Evolutionary conservation across 2,329 filamentous ascomycete genomes (phyloP), one percentile per base, ranked within the genome.

Genomic region (Ophiostoma montium): DNA sequence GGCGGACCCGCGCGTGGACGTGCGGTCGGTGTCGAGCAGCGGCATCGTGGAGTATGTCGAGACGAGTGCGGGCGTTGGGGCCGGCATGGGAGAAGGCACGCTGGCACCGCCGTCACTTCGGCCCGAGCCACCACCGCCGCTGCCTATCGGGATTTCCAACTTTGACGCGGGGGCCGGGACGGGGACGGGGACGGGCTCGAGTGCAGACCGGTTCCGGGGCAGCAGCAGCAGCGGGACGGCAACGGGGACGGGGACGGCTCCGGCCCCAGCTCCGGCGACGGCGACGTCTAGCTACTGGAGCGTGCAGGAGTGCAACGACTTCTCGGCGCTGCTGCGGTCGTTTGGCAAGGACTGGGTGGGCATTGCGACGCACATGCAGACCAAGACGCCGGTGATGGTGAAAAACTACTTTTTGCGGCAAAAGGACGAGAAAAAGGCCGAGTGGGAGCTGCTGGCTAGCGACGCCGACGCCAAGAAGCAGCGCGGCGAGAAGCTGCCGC

Each of bases 321-420:
- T 92, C 63, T 80, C 82, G 33, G 75, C 72, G 50, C 71, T 87
- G 51, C 70, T 92, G 43, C 74, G 71, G 46, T 75, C 86, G 49
- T 90, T 87, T 65, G 86, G 86, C 51, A 86, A 82, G 15, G 84
- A 92, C 61, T 92, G 84, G 77, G 68, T 69, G 45, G 76, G 75
- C 5, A 90, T 90, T 63, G 82, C 86, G 36, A 71, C 71, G 47
- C 79, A 86, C 57, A 88, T 92, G 82, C 81, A 82, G 46, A 86
- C 84, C 5, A 90, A 90, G 65, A 90, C 86, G 16, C 75, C 82
- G 50, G 84, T 84, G n/a, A 92, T 92, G 86, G 86, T 83, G 21
- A 82, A 82, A 58, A 84, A 84, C 57, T 83, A 80, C 58, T 84
- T 76, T 55, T 70, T 74, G 21, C 72, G 80, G 5, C 75, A 80